Evolutionary conservation across 768 basidiomycete genomes (phyloP), one percentile per base, ranked within the genome.

Genomic region (Gyrodon lividus): DNA sequence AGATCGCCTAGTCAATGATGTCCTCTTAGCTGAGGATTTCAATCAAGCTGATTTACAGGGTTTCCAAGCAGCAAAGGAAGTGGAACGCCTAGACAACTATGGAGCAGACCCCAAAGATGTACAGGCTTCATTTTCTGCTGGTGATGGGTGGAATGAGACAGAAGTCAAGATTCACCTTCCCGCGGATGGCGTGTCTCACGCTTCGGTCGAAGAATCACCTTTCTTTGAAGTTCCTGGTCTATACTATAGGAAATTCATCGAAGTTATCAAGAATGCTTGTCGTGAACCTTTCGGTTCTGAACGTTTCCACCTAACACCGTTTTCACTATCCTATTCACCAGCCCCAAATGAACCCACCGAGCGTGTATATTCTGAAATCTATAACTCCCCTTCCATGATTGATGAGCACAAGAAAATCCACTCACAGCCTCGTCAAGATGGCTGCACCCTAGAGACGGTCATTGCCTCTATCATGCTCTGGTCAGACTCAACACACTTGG

Each of bases 191-290:
- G 31, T 0, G 49, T 31, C 30, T 10, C 30, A 52, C 1, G 39
- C 60, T 14, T 19, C 26, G 0, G 44, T 72, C 0, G 7, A 49
- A 2, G 10, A 0, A 0, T 40, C 51, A 0, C 46, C 47, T 0
- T 10, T 26, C 4, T 67, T 70, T 26, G 1, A 20, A 2, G 54
- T 72, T 0, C 60, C 66, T 3, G 72, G 69, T 1, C 52, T 74
- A 2, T 53, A 55, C 13, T 66, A 63, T 45, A 52, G 59, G 0
- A 62, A 57, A 12, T 48, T 67, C 10, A 58, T 56, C 0, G 51
- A 63, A 2, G 57, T 72, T 3, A 56, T 73, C 8, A 48, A 54
- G 33, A 48, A 57, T 0, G 59, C 63, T 4, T 70, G 70, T 45
- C 14, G 19, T 0, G 51, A 61, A 16, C 50, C 52, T 0, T 47